phyloP scores from a whole-genome alignment of 2,329 filamentous ascomycete genomes.

The Blastomyces parvus region DNA sequence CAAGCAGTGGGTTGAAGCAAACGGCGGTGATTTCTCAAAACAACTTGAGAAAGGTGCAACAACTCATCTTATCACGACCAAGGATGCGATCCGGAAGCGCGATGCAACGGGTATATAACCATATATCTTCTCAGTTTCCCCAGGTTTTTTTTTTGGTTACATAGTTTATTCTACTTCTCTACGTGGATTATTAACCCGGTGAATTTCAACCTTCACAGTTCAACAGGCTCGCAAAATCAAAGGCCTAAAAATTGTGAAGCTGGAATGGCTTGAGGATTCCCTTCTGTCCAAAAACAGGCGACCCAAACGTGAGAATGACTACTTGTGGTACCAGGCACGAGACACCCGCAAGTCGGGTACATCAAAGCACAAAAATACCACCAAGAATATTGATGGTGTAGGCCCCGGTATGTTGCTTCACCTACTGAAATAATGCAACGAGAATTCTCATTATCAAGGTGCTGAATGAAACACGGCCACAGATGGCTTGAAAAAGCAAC shows the following conservation, averaged over 20 bases:
- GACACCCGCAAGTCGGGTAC: conserved; percentile 22
- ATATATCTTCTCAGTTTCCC: not conserved
- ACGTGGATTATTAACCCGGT: not conserved
- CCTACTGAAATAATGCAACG: too few relatives aligned
- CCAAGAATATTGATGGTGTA: not conserved
- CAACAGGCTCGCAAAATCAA: conserved; percentile 29
- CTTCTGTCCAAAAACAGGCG: conserved; percentile 25
- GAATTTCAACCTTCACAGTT: conserved; percentile 26
- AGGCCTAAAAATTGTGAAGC: conserved; percentile 36
- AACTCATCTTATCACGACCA: conserved; percentile 60
- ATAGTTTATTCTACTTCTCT: not conserved
- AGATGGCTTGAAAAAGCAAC: not conserved
- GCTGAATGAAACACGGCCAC: not conserved
- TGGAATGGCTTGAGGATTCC: conserved; percentile 42
- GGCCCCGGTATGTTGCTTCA: not conserved
- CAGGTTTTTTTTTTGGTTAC: not conserved
- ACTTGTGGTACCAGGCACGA: conserved; percentile 24
- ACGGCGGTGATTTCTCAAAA: conserved; percentile 50
- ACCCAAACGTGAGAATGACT: conserved; percentile 28
- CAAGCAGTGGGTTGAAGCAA: conserved; percentile 53
- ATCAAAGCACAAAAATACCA: conserved; percentile 18
- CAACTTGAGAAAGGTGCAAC: conserved; percentile 47
- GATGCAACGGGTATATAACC: conserved; percentile 32
- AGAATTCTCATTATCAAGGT: not conserved
- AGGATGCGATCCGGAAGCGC: conserved; percentile 49